Base-by-base conservation (phyloP, 176 grass and related monocot species). In the Poa annua region DNA sequence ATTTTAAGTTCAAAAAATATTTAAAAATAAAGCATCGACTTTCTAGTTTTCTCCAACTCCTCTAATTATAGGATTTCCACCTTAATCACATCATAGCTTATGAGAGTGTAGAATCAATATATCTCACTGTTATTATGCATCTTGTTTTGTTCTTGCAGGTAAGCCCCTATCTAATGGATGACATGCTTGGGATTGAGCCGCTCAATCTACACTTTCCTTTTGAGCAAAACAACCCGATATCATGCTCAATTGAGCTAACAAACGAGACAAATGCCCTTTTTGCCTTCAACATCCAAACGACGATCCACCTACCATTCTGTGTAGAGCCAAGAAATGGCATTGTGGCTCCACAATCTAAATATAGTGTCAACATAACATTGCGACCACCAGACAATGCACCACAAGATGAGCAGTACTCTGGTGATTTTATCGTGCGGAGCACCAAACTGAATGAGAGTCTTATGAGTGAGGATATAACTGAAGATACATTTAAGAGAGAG, bases 171-270 rank as follows among this genome's bases (percentile, higher is more conserved):
- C 1, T 4, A 0, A 54, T 44, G 12, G 60, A 64, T 64, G 60
- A 7, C 1, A 59, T 78, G 56, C 76, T 78, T 7, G 38, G 76
- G 38, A 63, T 78, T 63, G 76, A 78, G 21, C 76, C 75, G 0
- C 34, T 77, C 1, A n/a, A 77, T 36, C 13, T 44, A 57, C 6
- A 0, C 7, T 39, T 77, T 42, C 54, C 75, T 14, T 25, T 42
- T 3, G 6, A 59, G 54, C 7, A 14, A 42, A n/a, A n/a, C n/a
- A n/a, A n/a, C n/a, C n/a, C 6, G n/a, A 56, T 57, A 8, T 60
- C 54, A 11, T 38, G 53, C 36, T 25, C 54, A 26, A 21, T 77
- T 11, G 20, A 77, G 35, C 12, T 77, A 16, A 42, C 7, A 6
- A 77, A 77, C 0, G 45, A 14, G 10, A 44, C 14, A 26, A 47